These are phyloP conservation scores for Cornus florida DNA, from an alignment of 148 eudicot species.

Conservation along the genomic window DNA sequence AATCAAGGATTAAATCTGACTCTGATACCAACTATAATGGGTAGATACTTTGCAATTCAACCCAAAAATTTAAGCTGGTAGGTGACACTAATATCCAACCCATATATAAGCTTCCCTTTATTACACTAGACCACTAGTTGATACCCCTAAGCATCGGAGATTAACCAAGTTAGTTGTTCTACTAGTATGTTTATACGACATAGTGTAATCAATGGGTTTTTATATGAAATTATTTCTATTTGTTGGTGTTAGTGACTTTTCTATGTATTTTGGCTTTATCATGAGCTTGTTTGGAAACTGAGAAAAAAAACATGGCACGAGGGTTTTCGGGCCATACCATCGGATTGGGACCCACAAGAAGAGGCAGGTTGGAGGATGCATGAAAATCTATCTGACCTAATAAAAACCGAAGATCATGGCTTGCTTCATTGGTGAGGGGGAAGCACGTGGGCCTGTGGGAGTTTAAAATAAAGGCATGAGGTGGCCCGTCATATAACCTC, in stretches of 20 bases:
- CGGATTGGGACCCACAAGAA: background rate
- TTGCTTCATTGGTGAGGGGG: background rate
- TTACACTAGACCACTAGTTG: too few relatives aligned
- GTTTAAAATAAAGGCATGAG: background rate
- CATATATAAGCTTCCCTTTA: too few relatives aligned
- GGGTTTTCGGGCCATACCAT: slow-evolving; percentile 18
- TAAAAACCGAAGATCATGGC: background rate
- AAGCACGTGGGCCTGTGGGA: background rate
- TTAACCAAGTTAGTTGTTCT: too few relatives aligned
- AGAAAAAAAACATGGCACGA: slow-evolving; percentile 16
- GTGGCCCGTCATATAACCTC: background rate
- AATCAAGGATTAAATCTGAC: too few relatives aligned
- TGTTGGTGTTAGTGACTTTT: background rate
- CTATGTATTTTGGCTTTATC: background rate
- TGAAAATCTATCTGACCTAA: background rate
- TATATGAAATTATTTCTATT: background rate
- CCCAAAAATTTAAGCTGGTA: too few relatives aligned
- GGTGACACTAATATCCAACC: too few relatives aligned
- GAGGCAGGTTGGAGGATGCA: background rate
- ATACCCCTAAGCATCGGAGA: too few relatives aligned
- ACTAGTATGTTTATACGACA: too few relatives aligned
- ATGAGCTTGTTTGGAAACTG: background rate
- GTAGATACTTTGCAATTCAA: too few relatives aligned
- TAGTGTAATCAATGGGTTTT: too few relatives aligned
- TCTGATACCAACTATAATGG: too few relatives aligned